Evolutionary conservation across 179 eudicot genomes (phyloP).

Genomic region (Spinacia oleracea): DNA sequence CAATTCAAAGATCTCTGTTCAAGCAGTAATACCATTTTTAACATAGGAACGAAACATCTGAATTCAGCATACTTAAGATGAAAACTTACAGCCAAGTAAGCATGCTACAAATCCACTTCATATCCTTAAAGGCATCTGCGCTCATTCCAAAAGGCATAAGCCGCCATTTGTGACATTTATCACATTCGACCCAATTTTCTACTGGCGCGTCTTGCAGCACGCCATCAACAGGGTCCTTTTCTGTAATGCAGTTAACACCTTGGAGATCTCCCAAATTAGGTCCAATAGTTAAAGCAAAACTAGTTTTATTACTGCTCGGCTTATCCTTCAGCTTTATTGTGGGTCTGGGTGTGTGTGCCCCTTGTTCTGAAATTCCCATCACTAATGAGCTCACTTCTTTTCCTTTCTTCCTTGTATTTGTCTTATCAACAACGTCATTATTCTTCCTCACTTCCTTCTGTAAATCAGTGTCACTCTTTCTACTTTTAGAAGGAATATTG

Average conservation of each 20-base stretch:
- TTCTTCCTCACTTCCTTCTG: constrained; percentile 25
- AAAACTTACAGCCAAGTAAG: constrained; percentile 42
- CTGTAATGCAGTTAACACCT: constrained; percentile 17
- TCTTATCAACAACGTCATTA: constrained; percentile 12
- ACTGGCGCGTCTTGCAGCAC: constrained; percentile 16
- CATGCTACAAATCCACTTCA: constrained; percentile 36
- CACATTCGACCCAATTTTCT: constrained; percentile 37
- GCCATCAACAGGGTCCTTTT: constrained; percentile 25
- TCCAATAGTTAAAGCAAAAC: constrained; percentile 16
- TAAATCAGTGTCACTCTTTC: constrained; percentile 22
- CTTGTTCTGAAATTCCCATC: constrained; percentile 30
- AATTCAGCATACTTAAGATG: not conserved
- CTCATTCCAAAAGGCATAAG: constrained; percentile 34
- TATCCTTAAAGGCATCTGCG: constrained; percentile 25
- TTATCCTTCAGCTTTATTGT: constrained; percentile 33
- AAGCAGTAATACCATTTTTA: not conserved
- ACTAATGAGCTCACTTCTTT: constrained; percentile 23
- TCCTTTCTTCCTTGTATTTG: constrained; percentile 22
- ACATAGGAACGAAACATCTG: not conserved
- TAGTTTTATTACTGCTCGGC: constrained; percentile 23
- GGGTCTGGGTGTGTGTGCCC: constrained; percentile 26
- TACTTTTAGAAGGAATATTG: constrained; percentile 20
- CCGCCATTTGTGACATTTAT: constrained; percentile 40
- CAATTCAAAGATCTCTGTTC: not conserved
- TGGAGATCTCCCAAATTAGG: constrained; percentile 24